Conservation (phyloP, 2,329 filamentous ascomycete genomes). For the Alternaria sp. region DNA sequence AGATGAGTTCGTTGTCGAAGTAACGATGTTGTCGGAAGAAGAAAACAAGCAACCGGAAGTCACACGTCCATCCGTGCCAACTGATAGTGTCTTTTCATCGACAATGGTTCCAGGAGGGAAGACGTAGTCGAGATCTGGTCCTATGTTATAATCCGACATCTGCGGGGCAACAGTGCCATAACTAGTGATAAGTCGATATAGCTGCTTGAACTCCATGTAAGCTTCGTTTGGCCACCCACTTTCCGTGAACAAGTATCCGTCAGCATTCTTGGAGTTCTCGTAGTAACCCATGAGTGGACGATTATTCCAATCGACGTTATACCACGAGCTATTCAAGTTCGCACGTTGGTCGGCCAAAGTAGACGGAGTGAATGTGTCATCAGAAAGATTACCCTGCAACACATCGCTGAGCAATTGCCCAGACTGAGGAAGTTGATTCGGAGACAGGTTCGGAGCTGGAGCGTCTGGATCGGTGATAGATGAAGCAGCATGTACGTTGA, state of each 20-base stretch:
- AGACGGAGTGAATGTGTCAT: slow-evolving; percentile 63
- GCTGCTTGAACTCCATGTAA: slow-evolving; percentile 63
- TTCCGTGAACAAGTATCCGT: slow-evolving; percentile 56
- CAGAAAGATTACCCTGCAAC: slow-evolving; percentile 58
- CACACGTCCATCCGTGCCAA: slow-evolving; percentile 53
- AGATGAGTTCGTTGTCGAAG: slow-evolving; percentile 60
- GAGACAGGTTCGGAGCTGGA: slow-evolving; percentile 53
- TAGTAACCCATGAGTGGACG: slow-evolving; percentile 64
- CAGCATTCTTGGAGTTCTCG: slow-evolving; percentile 47
- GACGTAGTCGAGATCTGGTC: slow-evolving; percentile 59
- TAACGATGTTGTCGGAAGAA: slow-evolving; percentile 51
- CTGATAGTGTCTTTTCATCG: slow-evolving; percentile 37
- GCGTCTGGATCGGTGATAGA: slow-evolving; percentile 48
- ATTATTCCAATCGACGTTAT: slow-evolving; percentile 49
- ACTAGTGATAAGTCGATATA: slow-evolving; percentile 63
- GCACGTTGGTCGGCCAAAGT: slow-evolving; percentile 60
- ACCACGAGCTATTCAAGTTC: slow-evolving; percentile 68
- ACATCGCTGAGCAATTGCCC: slow-evolving; percentile 57
- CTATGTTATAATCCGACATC: slow-evolving; percentile 64
- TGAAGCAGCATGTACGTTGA: slow-evolving; percentile 68
- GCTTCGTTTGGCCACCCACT: slow-evolving; percentile 72
- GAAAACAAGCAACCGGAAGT: slow-evolving; percentile 64
- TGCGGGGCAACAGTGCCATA: slow-evolving; percentile 67
- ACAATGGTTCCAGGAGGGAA: slow-evolving; percentile 60
- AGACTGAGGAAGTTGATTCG: slow-evolving; percentile 55